Conservation (phyloP, 2,329 filamentous ascomycete species). For the Dactylellina sp. region DNA sequence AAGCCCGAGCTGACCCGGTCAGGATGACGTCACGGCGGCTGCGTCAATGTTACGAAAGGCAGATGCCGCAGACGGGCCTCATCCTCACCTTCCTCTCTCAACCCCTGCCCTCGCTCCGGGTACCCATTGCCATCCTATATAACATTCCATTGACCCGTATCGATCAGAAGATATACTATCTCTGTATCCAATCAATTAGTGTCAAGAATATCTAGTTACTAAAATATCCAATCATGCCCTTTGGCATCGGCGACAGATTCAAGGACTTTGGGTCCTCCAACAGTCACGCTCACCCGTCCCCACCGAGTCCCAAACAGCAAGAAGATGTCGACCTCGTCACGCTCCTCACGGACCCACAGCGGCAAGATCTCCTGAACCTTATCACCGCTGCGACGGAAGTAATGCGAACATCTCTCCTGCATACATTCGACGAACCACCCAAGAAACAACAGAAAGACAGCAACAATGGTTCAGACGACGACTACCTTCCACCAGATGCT, state of each 20-base stretch:
- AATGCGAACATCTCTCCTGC: slow-evolving; percentile 45
- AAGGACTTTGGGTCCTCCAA: slow-evolving; percentile 7
- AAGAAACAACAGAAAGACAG: slow-evolving; percentile 58
- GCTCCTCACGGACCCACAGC: slow-evolving; percentile 58
- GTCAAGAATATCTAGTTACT: not conserved
- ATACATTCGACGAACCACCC: slow-evolving; percentile 32
- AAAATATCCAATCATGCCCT: slow-evolving; percentile 36
- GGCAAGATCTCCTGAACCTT: slow-evolving; percentile 58
- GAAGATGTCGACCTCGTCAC: slow-evolving; percentile 58
- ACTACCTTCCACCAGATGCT: not conserved
- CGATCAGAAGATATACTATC: too few species aligned
- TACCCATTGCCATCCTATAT: too few species aligned
- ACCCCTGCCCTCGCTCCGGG: too few species aligned
- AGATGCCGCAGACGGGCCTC: not conserved
- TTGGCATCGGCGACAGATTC: slow-evolving; percentile 44
- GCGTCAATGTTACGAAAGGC: slow-evolving; percentile 3
- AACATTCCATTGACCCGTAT: too few species aligned
- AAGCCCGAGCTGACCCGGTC: slow-evolving; percentile 35
- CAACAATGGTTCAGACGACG: slow-evolving; percentile 53
- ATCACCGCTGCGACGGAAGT: slow-evolving; percentile 49
- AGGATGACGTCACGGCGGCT: slow-evolving; percentile 15
- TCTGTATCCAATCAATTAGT: too few species aligned
- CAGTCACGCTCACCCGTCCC: not conserved
- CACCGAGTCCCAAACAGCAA: slow-evolving; percentile 24
- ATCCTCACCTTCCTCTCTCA: not conserved